Evolutionary conservation across 1,284 basidiomycete genomes (phyloP), one percentile per base, ranked within the genome.

Genomic region (Microbotryum violaceum): DNA sequence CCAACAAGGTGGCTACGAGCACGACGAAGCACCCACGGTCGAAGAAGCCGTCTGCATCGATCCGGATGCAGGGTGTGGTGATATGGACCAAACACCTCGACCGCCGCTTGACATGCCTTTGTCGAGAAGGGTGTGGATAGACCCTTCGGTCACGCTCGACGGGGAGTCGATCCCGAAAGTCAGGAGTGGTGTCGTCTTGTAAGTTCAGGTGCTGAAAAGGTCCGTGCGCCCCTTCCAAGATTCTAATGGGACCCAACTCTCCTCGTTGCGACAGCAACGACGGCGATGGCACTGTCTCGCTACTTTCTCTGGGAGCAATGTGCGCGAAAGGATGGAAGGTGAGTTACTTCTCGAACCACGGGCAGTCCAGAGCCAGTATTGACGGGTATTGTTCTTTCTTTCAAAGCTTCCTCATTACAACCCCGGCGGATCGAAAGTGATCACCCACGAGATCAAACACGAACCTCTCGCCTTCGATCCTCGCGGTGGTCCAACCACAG

Each of bases 261-360:
- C 1, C 16, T 42, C 16, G 14, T 42, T 18, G 37, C 37, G 14
- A 42, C 37, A 42, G 37, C 37, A 57, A 55, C 49, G 90, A 96
- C 77, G 94, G 94, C 25, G 96, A 98, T 75, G 96, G 96, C 6
- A 98, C 96, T 1, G 94, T 97, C 7, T 86, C 87, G 63, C 78
- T 96, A 21, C 75, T 97, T 20, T 91, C 89, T 68, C 79, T 97
- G 45, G 94, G 93, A 9, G 85, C 89, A 8, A 97, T 98, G 92
- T 97, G 94, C 72, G 85, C 87, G 8, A 88, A 90, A 71, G 94
- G 92, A 4, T 97, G 94, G 94, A 91, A 92, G 63, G 66, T 67
- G 31, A 31, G 55, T 42, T n/a, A 3, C 16, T 6, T 3, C 4
- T 21, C 23, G 12, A 27, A 49, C 20, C 12, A 21, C 48, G 12